These are phyloP conservation scores for Nicotiana sylvestris DNA, from an alignment of 257 asterid species.

Conservation along the genomic window DNA sequence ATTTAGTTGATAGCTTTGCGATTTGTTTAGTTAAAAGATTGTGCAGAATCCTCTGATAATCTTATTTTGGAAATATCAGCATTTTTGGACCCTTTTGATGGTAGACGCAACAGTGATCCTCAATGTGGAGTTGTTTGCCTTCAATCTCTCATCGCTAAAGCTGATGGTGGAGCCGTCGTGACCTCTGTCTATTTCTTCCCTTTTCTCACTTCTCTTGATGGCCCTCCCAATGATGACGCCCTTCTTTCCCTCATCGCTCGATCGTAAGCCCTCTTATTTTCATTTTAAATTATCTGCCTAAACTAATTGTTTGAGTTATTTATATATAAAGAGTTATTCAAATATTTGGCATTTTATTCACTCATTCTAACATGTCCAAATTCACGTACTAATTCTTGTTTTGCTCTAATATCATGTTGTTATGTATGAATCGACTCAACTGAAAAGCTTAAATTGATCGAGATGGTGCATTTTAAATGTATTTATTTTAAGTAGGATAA, in stretches of 20 bases:
- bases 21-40: too few species aligned
- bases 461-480: background rate
- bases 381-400: too few species aligned
- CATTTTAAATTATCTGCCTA: background rate
- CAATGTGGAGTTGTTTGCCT: slow-evolving; percentile 20
- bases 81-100: slow-evolving; percentile 37
- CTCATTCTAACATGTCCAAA: too few species aligned
- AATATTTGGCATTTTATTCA: too few species aligned
- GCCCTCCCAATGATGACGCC: slow-evolving; percentile 32
- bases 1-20: too few species aligned
- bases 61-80: too few species aligned
- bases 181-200: slow-evolving; percentile 37
- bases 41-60: too few species aligned
- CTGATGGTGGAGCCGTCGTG: slow-evolving; percentile 31
- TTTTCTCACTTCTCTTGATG: slow-evolving; percentile 28
- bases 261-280: slow-evolving; percentile 14
- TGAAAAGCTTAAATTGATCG: too few species aligned
- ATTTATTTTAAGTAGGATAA: too few species aligned
- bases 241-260: slow-evolving; percentile 32
- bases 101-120: slow-evolving; percentile 25
- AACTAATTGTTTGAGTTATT: background rate
- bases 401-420: too few species aligned
- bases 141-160: slow-evolving; percentile 26
- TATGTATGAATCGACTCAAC: too few species aligned
- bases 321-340: too few species aligned